phyloP scores from a whole-genome alignment of 2,329 filamentous ascomycete species.

The Curvularia sp. region DNA sequence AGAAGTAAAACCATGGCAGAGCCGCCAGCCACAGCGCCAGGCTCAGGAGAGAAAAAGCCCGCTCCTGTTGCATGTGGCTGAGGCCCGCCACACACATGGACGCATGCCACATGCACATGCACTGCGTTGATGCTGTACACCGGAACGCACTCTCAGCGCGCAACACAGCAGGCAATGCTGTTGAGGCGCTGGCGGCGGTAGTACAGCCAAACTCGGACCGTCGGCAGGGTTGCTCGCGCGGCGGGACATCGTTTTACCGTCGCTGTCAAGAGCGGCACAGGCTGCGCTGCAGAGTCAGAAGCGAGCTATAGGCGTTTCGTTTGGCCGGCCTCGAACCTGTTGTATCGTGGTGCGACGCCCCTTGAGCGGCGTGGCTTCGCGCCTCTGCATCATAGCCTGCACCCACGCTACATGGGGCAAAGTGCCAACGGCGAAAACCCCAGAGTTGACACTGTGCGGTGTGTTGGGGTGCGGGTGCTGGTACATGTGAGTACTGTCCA shows the following conservation, averaged over 20 bases:
- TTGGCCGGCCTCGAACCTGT: constrained; percentile 25
- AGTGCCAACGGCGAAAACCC: constrained; percentile 1
- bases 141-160: background rate
- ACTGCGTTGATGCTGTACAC: background rate
- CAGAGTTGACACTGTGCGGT: background rate
- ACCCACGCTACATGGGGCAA: background rate
- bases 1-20: constrained; percentile 12
- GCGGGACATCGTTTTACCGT: constrained; percentile 5
- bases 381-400: constrained; percentile 10
- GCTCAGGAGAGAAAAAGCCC: constrained; percentile 8
- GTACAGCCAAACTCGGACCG: constrained; percentile 1
- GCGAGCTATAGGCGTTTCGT: constrained; percentile 27
- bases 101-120: background rate
- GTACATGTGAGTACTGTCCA: too few species aligned
- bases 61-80: background rate
- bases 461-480: background rate
- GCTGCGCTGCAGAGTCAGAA: constrained; percentile 18
- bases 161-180: background rate
- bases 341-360: constrained; percentile 35
- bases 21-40: constrained; percentile 9
- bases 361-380: constrained; percentile 10
- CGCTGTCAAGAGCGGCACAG: constrained; percentile 4
- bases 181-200: constrained; percentile 1
- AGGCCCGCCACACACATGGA: background rate
- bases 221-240: background rate